Conservation (phyloP, 352 stramenopile genomes). For the Pythium aristosporum region DNA sequence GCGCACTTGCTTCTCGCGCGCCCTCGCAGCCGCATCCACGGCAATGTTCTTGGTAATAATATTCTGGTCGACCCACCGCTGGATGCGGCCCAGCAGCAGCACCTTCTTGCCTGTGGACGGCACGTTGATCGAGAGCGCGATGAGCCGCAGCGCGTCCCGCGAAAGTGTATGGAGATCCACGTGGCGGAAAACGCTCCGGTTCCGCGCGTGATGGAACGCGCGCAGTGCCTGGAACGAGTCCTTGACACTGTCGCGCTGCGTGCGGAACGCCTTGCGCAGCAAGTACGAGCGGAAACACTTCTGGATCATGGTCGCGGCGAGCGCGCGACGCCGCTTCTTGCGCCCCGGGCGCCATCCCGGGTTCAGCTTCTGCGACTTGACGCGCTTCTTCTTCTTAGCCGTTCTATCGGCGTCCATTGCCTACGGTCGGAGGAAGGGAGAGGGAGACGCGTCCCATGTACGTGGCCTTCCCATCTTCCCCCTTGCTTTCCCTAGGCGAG, state of each 20-base stretch:
- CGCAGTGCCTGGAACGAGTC: constrained; percentile 53
- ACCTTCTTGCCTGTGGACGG: constrained; percentile 79
- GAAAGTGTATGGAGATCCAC: constrained; percentile 62
- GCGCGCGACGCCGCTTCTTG: constrained; percentile 38
- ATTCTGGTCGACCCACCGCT: constrained; percentile 75
- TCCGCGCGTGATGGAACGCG: constrained; percentile 51
- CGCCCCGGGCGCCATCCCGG: constrained; percentile 49
- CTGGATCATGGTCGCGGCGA: constrained; percentile 74
- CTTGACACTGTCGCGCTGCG: constrained; percentile 37
- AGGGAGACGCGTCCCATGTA: background rate
- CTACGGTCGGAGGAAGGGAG: background rate
- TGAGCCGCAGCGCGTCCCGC: constrained; percentile 57
- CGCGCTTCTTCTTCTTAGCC: constrained; percentile 37
- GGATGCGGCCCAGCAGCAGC: constrained; percentile 65
- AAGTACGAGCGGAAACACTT: constrained; percentile 58
- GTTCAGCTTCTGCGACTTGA: constrained; percentile 53
- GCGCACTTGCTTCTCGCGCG: constrained; percentile 55
- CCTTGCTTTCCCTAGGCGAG: background rate
- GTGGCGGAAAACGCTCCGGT: constrained; percentile 49
- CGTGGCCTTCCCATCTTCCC: background rate
- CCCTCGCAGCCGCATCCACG: constrained; percentile 47
- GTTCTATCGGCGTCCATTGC: constrained; percentile 15
- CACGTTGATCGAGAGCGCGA: constrained; percentile 65
- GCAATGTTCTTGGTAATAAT: constrained; percentile 59
- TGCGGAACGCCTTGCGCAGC: constrained; percentile 55